Evolutionary conservation across 2,329 filamentous ascomycete species (phyloP).

Genomic region (Erysiphe neolycopersici): DNA sequence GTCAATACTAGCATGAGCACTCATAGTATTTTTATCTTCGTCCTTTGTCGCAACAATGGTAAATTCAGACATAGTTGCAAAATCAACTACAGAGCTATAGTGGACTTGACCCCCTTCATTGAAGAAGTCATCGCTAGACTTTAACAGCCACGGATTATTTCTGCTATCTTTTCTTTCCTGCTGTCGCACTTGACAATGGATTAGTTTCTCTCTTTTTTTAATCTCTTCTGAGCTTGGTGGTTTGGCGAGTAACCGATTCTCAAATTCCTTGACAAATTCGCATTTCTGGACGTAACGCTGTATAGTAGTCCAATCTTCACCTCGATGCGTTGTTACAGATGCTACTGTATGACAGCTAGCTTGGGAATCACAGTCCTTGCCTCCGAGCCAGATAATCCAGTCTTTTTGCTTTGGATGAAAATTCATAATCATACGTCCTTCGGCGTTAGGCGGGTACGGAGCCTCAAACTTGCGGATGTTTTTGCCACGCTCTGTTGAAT

Average conservation of each 20-base stretch:
- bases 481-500: conserved; percentile 54
- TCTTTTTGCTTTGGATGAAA: conserved; percentile 74
- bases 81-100: conserved; percentile 50
- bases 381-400: conserved; percentile 78
- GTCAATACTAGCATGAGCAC: conserved; percentile 62
- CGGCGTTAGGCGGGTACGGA: conserved; percentile 23
- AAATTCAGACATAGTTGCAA: conserved; percentile 90
- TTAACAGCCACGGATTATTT: conserved; percentile 36
- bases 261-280: conserved; percentile 50
- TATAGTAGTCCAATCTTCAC: conserved; percentile 53
- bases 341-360: conserved; percentile 43
- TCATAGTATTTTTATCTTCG: conserved; percentile 38
- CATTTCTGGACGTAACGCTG: conserved; percentile 54
- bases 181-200: conserved; percentile 35
- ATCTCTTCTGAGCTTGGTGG: conserved; percentile 16
- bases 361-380: conserved; percentile 32
- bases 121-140: conserved; percentile 61
- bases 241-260: conserved; percentile 17
- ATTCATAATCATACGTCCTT: conserved; percentile 26
- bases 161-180: conserved; percentile 36
- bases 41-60: conserved; percentile 59
- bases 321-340: conserved; percentile 53
- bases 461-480: conserved; percentile 49
- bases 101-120: conserved; percentile 30
- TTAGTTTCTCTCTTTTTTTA: conserved; percentile 17